Conservation (phyloP, 352 stramenopile genomes). For the Phytophthora lateralis region DNA sequence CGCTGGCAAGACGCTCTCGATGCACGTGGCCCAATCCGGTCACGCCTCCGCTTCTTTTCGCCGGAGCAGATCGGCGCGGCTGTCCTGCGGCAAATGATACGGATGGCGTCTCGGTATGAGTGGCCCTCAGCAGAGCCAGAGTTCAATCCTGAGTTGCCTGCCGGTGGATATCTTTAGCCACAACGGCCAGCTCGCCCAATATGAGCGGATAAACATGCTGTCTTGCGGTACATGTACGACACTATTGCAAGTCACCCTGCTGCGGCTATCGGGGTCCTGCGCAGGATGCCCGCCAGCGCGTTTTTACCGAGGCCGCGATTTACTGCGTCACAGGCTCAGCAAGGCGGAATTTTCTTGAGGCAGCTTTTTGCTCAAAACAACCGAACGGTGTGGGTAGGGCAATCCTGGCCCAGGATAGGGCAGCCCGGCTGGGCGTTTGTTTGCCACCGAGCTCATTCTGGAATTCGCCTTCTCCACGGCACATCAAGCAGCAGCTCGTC, state of each 20-base stretch:
- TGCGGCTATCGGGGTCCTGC: slow-evolving; percentile 7
- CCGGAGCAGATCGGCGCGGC: slow-evolving; percentile 22
- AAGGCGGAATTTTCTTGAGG: slow-evolving; percentile 30
- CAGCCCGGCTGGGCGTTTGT: neutral
- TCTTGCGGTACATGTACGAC: neutral
- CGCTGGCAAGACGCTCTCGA: slow-evolving; percentile 19
- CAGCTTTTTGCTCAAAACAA: slow-evolving; percentile 29
- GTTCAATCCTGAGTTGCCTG: slow-evolving; percentile 9
- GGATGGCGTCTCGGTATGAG: slow-evolving; percentile 22
- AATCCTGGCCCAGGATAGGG: slow-evolving; percentile 4
- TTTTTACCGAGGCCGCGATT: slow-evolving; percentile 17
- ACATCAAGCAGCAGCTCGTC: slow-evolving; percentile 20
- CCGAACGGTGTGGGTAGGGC: slow-evolving; percentile 19
- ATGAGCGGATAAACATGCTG: neutral
- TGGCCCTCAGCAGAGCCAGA: slow-evolving; percentile 9
- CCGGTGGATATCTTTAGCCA: slow-evolving; percentile 6
- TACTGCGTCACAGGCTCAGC: slow-evolving; percentile 14
- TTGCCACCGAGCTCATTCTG: slow-evolving; percentile 28
- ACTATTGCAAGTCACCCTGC: neutral
- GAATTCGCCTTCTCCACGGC: slow-evolving; percentile 31
- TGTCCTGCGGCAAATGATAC: slow-evolving; percentile 28
- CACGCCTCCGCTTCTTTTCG: slow-evolving; percentile 16
- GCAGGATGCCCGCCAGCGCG: slow-evolving; percentile 8
- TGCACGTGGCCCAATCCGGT: slow-evolving; percentile 43
- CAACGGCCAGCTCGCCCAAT: slow-evolving; percentile 5